These are phyloP conservation scores for Saturnispora sanitii DNA, from an alignment of 805 yeast genomes.

Conservation along the genomic window DNA sequence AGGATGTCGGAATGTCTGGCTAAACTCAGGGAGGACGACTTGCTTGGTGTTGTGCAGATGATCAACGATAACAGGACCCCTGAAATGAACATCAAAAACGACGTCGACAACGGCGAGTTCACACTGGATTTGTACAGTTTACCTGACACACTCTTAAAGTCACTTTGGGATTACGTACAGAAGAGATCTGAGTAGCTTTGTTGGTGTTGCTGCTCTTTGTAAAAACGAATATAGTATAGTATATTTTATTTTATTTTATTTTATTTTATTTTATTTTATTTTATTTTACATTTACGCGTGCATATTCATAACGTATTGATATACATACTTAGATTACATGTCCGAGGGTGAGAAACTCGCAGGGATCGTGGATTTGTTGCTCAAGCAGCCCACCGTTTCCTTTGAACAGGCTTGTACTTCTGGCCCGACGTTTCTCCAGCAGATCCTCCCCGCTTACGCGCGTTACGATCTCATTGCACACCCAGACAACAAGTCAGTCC, in stretches of 20 bases:
- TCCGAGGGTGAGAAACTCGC: constrained; percentile 4
- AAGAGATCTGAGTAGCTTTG: constrained; percentile 44
- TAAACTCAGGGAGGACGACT: constrained; percentile 82
- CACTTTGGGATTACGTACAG: constrained; percentile 90
- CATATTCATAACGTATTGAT: neutral
- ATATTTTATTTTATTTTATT: too few relatives aligned
- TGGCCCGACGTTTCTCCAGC: constrained; percentile 5
- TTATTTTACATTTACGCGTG: too few relatives aligned
- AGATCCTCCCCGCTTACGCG: constrained; percentile 7
- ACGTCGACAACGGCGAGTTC: constrained; percentile 94
- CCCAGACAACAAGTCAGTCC: neutral
- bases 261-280: too few relatives aligned
- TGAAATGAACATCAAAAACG: constrained; percentile 92
- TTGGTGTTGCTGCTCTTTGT: too few relatives aligned
- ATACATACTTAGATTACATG: neutral
- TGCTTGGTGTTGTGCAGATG: constrained; percentile 93
- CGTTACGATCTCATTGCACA: constrained; percentile 1
- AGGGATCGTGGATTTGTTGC: constrained; percentile 2
- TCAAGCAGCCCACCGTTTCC: constrained; percentile 1
- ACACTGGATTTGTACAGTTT: constrained; percentile 90
- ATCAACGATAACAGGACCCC: constrained; percentile 90
- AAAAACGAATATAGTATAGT: too few relatives aligned
- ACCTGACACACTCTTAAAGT: constrained; percentile 83
- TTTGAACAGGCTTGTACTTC: constrained; percentile 6
- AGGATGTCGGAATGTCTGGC: constrained; percentile 84